Evolutionary conservation across 805 yeast genomes (phyloP).

Genomic region (Saccharomycopsis sp.): DNA sequence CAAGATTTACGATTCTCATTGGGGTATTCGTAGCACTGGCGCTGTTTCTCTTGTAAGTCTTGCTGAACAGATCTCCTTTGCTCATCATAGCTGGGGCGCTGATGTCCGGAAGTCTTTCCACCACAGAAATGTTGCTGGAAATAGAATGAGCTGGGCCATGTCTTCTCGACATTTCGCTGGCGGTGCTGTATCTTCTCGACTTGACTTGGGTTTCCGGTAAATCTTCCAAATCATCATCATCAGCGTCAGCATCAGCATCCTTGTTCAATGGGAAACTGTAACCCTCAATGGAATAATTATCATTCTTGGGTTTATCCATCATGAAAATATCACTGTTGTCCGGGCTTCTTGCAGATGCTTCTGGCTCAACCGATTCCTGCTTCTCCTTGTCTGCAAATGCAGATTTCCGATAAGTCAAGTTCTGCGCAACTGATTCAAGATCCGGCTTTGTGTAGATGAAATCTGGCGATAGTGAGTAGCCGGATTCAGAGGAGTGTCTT

Average conservation of each 20-base stretch:
- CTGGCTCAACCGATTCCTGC: neutral
- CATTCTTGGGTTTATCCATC: neutral
- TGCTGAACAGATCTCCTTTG: conserved; percentile 1
- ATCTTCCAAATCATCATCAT: no score
- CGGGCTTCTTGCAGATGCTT: neutral
- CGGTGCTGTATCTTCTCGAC: no score
- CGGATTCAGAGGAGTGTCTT: no score
- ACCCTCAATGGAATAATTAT: neutral
- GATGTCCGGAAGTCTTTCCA: conserved; percentile 3
- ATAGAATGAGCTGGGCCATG: conserved; percentile 16
- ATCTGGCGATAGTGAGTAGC: conserved; percentile 3
- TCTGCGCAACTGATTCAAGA: conserved; percentile 13
- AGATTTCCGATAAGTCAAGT: conserved; percentile 17
- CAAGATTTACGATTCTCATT: neutral
- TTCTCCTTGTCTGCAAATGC: conserved; percentile 15
- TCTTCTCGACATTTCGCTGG: no score
- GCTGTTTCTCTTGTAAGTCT: neutral
- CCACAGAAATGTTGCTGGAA: conserved; percentile 14
- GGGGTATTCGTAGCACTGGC: conserved; percentile 3
- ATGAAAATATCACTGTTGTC: neutral
- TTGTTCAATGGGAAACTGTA: neutral
- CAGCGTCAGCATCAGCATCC: no score
- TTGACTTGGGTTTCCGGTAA: no score
- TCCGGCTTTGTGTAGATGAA: conserved; percentile 18
- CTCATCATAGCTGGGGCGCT: no score